A percentile compares a stretch with the other conserved stretches of the same genome.
phyloP scores from a whole-genome alignment of 257 asterid genomes.

The Solanum sejunctum region DNA sequence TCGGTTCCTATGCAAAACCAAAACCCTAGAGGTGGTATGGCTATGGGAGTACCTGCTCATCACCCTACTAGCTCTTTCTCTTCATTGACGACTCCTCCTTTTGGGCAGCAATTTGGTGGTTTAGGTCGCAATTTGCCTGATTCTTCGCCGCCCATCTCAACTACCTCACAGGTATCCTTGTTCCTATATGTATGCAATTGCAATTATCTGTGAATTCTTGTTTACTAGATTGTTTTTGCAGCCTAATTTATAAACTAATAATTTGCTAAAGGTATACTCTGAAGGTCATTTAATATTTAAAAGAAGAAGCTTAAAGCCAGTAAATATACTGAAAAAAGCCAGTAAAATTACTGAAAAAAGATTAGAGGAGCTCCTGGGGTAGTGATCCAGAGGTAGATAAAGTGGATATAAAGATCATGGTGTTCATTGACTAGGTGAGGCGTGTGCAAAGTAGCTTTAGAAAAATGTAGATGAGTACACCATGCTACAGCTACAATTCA shows the following conservation, averaged over 20 bases:
- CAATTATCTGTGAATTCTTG: not conserved
- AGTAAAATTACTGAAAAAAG: not conserved
- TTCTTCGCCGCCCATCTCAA: conserved; percentile 13
- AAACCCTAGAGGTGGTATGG: conserved; percentile 43
- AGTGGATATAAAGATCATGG: not conserved
- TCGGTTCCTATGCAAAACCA: conserved; percentile 4
- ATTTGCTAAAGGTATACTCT: not conserved
- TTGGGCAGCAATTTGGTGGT: conserved; percentile 38
- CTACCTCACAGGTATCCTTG: not conserved
- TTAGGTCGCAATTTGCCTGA: conserved; percentile 20
- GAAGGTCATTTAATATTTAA: not conserved
- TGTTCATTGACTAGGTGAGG: not conserved
- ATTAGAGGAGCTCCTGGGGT: not conserved
- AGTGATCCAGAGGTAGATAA: not conserved
- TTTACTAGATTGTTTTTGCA: not conserved
- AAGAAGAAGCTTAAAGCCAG: not conserved
- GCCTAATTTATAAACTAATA: not conserved
- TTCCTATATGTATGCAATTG: not conserved
- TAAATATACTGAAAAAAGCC: not conserved
- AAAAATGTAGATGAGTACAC: not conserved
- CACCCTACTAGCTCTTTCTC: conserved; percentile 49
- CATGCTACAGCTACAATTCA: not conserved
- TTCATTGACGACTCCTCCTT: conserved; percentile 45
- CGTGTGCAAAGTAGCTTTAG: not conserved
- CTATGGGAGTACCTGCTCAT: conserved; percentile 78